phyloP scores from a whole-genome alignment of 2,329 filamentous ascomycete genomes.

The Akanthomyces muscarius region DNA sequence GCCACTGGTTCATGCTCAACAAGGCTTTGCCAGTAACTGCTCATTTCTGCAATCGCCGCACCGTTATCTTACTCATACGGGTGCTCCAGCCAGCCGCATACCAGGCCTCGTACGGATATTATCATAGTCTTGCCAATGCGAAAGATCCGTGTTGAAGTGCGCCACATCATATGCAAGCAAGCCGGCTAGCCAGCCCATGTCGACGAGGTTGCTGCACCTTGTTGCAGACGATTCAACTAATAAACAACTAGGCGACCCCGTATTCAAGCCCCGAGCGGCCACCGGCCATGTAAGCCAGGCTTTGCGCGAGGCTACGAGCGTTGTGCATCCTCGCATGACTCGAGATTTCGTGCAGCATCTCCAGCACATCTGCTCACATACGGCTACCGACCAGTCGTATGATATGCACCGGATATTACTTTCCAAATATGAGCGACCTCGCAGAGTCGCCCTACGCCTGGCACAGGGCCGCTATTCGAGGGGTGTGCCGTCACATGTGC shows the following conservation, averaged over 20 bases:
- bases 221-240: background rate
- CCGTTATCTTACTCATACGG: background rate
- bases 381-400: background rate
- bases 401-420: background rate
- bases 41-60: background rate
- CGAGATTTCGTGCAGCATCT: background rate
- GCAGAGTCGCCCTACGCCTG: background rate
- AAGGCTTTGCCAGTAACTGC: background rate
- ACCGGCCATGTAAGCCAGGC: background rate
- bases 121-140: background rate
- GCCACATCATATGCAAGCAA: constrained; percentile 4
- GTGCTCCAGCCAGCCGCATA: background rate
- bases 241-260: background rate
- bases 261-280: background rate
- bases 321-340: background rate
- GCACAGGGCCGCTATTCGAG: background rate
- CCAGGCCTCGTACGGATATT: background rate
- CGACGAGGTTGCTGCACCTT: background rate
- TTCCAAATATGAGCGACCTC: background rate
- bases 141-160: background rate
- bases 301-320: background rate
- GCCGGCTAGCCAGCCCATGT: background rate
- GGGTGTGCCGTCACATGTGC: background rate
- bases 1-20: background rate
- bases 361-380: background rate